Evolutionary conservation across 2,329 filamentous ascomycete species (phyloP), one percentile per base, ranked within the genome.

Genomic region (Aspergillus japonicus): DNA sequence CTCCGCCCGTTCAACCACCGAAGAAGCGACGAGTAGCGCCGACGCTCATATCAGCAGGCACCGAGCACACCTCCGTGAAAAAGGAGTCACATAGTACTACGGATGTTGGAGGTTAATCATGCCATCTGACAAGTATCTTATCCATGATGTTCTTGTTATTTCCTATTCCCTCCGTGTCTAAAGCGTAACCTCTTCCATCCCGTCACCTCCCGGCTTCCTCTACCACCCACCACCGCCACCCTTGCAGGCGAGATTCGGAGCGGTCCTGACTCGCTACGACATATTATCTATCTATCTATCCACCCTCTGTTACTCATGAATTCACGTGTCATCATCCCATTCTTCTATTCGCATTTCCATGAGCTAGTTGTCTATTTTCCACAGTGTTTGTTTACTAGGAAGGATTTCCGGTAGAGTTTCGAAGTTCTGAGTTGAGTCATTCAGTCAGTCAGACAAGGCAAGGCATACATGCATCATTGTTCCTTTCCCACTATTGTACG

Each of bases 11-110:
- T 21, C 76, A 85, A 68, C 81, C 85, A 5, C 53, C 53, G 53
- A 92, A 91, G 77, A 88, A 87, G 76, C 83, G 89, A 67, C 82
- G 89, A 52, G 86, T 92, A 67, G 89, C 88, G 4, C 89, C 89
- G 4, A 91, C 87, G 1, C 80, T 82, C 1, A 80, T 90, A n/a
- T 75, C 74, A 16, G 60, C 67, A 6, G 63, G 66, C 26, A 68
- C 62, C 16, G 62, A 66, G 23, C 31, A 67, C 29, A 35, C 58
- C 23, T 31, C 49, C 10, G 50, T 58, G 10, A 61, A 58, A 21
- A 58, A 66, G 26, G 50, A 57, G 6, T 53, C 59, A 19, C 50
- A 54, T 14, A 64, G 65, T 51, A 33, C 64, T 4, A 44, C 39
- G 39, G 62, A 66, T 52, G 55, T 60, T 35, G 64, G 61, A 16